Percentiles rank a stretch among this genome's conserved stretches.
Evolutionary conservation across 176 grass and related monocot genomes (phyloP).

Genomic region (Lolium multiflorum): DNA sequence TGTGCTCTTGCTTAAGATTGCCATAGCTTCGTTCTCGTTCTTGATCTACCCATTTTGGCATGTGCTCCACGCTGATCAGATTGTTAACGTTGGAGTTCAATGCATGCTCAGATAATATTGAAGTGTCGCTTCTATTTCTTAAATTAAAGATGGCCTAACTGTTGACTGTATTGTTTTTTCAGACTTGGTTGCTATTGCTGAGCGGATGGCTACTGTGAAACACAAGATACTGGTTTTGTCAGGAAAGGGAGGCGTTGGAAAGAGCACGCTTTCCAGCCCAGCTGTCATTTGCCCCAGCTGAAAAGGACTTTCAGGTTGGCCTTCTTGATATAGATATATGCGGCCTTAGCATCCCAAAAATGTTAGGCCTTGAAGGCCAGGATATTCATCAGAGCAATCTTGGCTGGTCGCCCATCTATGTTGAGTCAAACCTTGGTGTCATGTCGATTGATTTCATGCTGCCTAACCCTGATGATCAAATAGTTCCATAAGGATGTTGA

Average conservation of each 20-base stretch:
- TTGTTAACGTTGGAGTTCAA: background rate
- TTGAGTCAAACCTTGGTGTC: constrained; percentile 77
- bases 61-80: background rate
- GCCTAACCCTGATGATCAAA: constrained; percentile 75
- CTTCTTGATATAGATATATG: constrained; percentile 83
- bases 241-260: constrained; percentile 78
- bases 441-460: constrained; percentile 87
- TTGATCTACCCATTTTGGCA: background rate
- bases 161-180: constrained; percentile 13
- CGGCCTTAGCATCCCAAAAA: constrained; percentile 74
- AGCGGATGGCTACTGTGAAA: constrained; percentile 75
- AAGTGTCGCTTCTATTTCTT: constrained; percentile 8
- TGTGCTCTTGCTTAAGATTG: background rate
- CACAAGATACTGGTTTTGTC: constrained; percentile 88
- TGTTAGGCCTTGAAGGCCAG: constrained; percentile 75
- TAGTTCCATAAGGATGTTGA: constrained; percentile 85
- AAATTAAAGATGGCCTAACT: constrained; percentile 5
- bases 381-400: constrained; percentile 90
- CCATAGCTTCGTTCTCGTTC: background rate
- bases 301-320: constrained; percentile 67
- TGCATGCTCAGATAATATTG: background rate
- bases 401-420: constrained; percentile 77
- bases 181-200: constrained; percentile 82
- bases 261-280: constrained; percentile 82
- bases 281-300: constrained; percentile 72